Evolutionary conservation across 1,139 yeast genomes (phyloP).

Genomic region (Pichia sp.): DNA sequence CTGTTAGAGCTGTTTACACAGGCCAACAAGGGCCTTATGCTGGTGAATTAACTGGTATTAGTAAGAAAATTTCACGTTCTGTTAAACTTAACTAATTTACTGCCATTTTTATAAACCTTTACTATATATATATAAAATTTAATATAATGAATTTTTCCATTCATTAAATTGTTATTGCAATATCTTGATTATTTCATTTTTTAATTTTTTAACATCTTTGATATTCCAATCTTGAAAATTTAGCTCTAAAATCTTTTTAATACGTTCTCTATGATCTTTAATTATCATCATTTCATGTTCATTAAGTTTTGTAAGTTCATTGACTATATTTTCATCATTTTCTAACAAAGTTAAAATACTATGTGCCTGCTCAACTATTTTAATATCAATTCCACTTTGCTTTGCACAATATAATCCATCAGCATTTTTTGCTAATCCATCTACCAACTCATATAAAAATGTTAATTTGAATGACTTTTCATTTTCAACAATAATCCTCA

Average conservation of each 20-base stretch:
- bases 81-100: constrained; percentile 53
- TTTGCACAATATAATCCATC: constrained; percentile 38
- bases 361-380: constrained; percentile 30
- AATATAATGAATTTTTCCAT: not conserved
- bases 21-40: constrained; percentile 77
- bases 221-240: constrained; percentile 10
- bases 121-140: not conserved
- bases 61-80: constrained; percentile 82
- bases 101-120: not conserved
- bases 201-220: not conserved
- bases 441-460: constrained; percentile 30
- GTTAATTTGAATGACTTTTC: constrained; percentile 23
- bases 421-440: constrained; percentile 32
- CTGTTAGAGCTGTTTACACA: constrained; percentile 82
- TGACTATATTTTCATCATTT: constrained; percentile 2
- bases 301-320: constrained; percentile 3
- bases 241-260: constrained; percentile 5
- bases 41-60: constrained; percentile 97
- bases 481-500: constrained; percentile 5
- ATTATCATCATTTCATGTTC: constrained; percentile 3
- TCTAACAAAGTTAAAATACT: constrained; percentile 4
- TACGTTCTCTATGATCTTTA: not conserved
- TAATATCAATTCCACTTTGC: constrained; percentile 30
- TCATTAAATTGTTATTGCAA: not conserved
- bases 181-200: constrained; percentile 4